phyloP scores from a whole-genome alignment of 2,329 filamentous ascomycete genomes.

The Polytolypa hystricis region DNA sequence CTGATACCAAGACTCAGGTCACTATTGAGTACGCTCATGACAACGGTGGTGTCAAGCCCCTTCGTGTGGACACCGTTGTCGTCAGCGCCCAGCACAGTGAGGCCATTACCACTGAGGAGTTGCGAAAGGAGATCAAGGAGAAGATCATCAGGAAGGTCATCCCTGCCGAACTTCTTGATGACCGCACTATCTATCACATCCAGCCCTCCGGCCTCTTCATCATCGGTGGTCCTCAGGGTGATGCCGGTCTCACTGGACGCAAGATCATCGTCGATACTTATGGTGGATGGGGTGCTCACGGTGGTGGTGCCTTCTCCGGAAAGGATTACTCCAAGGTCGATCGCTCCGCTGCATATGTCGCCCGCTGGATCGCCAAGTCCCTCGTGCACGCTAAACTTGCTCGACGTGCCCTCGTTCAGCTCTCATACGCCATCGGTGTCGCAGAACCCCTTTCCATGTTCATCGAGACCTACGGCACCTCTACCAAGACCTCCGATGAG shows the following conservation, averaged over 20 bases:
- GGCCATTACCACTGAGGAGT: slow-evolving; percentile 77
- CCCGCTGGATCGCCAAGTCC: slow-evolving; percentile 98
- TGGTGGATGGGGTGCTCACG: slow-evolving; percentile 98
- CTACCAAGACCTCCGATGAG: slow-evolving; percentile 76
- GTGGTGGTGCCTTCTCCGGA: slow-evolving; percentile 99
- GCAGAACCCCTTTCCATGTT: slow-evolving; percentile 96
- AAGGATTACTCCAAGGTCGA: slow-evolving; percentile 99
- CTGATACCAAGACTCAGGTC: slow-evolving; percentile 99
- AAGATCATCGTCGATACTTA: slow-evolving; percentile 99
- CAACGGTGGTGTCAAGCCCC: slow-evolving; percentile 79
- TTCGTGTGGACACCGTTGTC: slow-evolving; percentile 92
- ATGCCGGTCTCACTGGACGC: slow-evolving; percentile 93
- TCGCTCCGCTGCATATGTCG: slow-evolving; percentile 93
- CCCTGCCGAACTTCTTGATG: slow-evolving; percentile 81
- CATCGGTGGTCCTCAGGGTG: slow-evolving; percentile 98
- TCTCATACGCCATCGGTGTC: slow-evolving; percentile 98
- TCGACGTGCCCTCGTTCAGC: slow-evolving; percentile 88
- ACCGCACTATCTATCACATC: slow-evolving; percentile 93
- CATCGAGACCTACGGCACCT: slow-evolving; percentile 96
- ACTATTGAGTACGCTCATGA: slow-evolving; percentile 98
- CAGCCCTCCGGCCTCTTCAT: slow-evolving; percentile 98
- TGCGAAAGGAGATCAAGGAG: slow-evolving; percentile 89
- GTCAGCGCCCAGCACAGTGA: slow-evolving; percentile 90
- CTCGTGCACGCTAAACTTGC: slow-evolving; percentile 79
- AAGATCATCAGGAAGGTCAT: slow-evolving; percentile 97